A percentile compares a stretch with the other conserved stretches of the same genome.
These are phyloP conservation scores for Monosporascus sp. DNA, from an alignment of 2,329 filamentous ascomycete species.

Conservation along the genomic window DNA sequence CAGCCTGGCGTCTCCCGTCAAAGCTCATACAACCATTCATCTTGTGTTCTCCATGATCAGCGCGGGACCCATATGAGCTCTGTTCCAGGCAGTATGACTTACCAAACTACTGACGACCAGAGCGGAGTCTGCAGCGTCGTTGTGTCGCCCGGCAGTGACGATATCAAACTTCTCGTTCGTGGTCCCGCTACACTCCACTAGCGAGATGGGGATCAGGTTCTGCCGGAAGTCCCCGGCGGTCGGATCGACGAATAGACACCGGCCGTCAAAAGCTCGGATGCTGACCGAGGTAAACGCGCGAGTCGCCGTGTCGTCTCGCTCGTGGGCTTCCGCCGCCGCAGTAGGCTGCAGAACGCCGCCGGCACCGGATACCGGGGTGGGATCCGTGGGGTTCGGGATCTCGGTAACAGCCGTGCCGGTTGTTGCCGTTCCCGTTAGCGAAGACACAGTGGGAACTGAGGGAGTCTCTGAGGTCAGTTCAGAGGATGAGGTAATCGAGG, in stretches of 20 bases:
- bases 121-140: constrained; percentile 35
- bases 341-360: constrained; percentile 44
- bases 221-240: constrained; percentile 49
- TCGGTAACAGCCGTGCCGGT: not conserved
- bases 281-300: constrained; percentile 39
- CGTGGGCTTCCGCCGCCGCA: constrained; percentile 43
- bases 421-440: not conserved
- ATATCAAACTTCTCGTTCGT: constrained; percentile 46
- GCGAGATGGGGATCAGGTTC: constrained; percentile 45
- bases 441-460: not conserved
- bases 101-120: constrained; percentile 43
- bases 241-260: constrained; percentile 47
- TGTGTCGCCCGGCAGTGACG: constrained; percentile 44
- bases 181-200: constrained; percentile 39
- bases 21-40: constrained; percentile 49
- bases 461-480: not conserved
- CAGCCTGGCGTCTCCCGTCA: constrained; percentile 36
- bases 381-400: constrained; percentile 33
- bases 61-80: not conserved
- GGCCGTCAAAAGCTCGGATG: constrained; percentile 42
- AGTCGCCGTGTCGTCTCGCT: constrained; percentile 41
- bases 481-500: constrained; percentile 1
- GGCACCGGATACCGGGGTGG: constrained; percentile 44
- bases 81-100: constrained; percentile 8
- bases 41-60: constrained; percentile 11